Evolutionary conservation across 2,329 filamentous ascomycete genomes (phyloP).

Genomic region (Botrytis byssoidea): DNA sequence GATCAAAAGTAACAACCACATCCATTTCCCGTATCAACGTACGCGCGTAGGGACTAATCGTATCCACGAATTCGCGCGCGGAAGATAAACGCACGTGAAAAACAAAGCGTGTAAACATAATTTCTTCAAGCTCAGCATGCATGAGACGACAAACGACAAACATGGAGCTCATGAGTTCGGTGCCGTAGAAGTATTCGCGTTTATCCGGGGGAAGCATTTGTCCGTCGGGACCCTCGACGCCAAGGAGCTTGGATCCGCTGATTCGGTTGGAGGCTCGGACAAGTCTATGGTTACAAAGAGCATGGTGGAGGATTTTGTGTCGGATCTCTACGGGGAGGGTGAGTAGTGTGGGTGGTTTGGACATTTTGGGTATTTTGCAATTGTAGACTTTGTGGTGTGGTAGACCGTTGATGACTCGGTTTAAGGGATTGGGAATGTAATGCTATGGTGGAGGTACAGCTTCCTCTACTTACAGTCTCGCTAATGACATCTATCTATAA

Average conservation of each 20-base stretch:
- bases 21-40: background rate
- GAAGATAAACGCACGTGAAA: background rate
- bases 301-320: constrained; percentile 27
- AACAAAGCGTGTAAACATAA: background rate
- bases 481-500: background rate
- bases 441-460: background rate
- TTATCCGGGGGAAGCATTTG: background rate
- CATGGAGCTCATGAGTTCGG: background rate
- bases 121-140: background rate
- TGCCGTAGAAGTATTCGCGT: background rate
- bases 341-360: background rate
- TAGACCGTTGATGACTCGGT: background rate
- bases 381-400: background rate
- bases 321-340: constrained; percentile 29
- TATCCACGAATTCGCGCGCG: background rate
- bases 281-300: background rate
- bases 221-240: background rate
- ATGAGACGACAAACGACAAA: background rate
- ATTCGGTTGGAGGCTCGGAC: background rate
- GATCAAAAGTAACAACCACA: background rate
- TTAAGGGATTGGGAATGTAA: background rate
- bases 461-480: background rate
- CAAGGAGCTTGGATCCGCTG: background rate
- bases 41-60: background rate
- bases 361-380: background rate